Conservation (phyloP, 208 protist genomes). For the Leishmania mexicana region DNA sequence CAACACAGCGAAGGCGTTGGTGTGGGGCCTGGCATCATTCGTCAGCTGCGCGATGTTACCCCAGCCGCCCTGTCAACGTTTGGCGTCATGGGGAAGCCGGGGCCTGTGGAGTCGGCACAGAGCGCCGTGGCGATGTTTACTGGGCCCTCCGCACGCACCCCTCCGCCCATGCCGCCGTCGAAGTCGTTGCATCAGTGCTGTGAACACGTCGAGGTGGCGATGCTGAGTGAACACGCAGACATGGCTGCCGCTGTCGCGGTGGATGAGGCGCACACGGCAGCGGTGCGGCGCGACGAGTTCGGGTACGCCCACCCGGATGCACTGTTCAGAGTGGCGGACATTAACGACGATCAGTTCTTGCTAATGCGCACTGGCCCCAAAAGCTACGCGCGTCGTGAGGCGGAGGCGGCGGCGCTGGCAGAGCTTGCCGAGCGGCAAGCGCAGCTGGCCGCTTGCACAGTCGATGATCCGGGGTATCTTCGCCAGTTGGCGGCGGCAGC, state of each 20-base stretch:
- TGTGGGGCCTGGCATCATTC: background rate
- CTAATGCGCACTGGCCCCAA: slow-evolving; percentile 44
- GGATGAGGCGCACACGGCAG: background rate
- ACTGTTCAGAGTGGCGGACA: slow-evolving; percentile 67
- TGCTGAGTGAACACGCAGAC: background rate
- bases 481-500: slow-evolving; percentile 4
- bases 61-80: background rate
- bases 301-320: slow-evolving; percentile 48
- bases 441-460: slow-evolving; percentile 17
- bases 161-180: background rate
- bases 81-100: background rate
- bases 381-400: slow-evolving; percentile 13
- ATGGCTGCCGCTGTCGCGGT: background rate
- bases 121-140: background rate
- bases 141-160: background rate
- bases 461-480: slow-evolving; percentile 10
- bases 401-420: slow-evolving; percentile 14
- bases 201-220: background rate
- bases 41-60: slow-evolving; percentile 12
- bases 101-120: too few relatives aligned
- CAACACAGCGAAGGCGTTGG: background rate
- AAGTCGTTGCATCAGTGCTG: background rate
- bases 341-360: slow-evolving; percentile 85
- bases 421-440: slow-evolving; percentile 9
- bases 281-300: slow-evolving; percentile 30